Conservation (phyloP, 495 filamentous ascomycete species). For the Penicillium daleae region DNA sequence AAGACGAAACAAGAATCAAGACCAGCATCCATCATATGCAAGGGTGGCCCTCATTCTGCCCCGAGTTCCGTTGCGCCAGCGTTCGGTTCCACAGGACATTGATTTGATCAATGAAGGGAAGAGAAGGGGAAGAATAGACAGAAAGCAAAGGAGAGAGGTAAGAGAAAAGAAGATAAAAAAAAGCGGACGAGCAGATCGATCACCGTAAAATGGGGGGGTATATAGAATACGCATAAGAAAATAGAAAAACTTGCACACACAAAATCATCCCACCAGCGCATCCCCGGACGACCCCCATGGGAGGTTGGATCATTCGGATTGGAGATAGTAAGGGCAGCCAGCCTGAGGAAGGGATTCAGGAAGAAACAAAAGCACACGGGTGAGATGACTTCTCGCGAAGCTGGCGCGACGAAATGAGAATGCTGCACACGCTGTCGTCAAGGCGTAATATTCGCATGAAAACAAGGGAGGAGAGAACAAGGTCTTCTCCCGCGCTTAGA, state of each 20-base stretch:
- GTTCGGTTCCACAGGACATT: slow-evolving; percentile 26
- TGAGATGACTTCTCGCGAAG: slow-evolving; percentile 25
- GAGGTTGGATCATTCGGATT: neutral
- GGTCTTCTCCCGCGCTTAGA: slow-evolving; percentile 28
- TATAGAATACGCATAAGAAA: slow-evolving; percentile 37
- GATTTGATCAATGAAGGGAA: slow-evolving; percentile 11
- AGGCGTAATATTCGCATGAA: slow-evolving; percentile 45
- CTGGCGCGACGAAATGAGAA: slow-evolving; percentile 29
- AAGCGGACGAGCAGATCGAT: slow-evolving; percentile 29
- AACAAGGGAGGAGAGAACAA: slow-evolving; percentile 19
- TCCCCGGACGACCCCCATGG: neutral
- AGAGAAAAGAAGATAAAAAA: slow-evolving; percentile 25
- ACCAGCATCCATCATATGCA: slow-evolving; percentile 15
- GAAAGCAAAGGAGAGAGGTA: slow-evolving; percentile 23
- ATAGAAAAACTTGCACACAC: slow-evolving; percentile 24
- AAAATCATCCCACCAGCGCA: slow-evolving; percentile 20
- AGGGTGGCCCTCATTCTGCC: slow-evolving; percentile 17
- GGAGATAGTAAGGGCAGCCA: slow-evolving; percentile 19
- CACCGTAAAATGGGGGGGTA: slow-evolving; percentile 41
- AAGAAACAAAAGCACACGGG: slow-evolving; percentile 20
- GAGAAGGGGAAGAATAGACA: slow-evolving; percentile 12
- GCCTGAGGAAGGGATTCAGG: slow-evolving; percentile 13
- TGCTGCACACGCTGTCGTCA: slow-evolving; percentile 46
- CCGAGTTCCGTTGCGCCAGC: slow-evolving; percentile 31
- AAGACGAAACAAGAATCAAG: slow-evolving; percentile 30